Base-by-base conservation (phyloP, 352 stramenopile species). In the Globisporangium takayamanum region DNA sequence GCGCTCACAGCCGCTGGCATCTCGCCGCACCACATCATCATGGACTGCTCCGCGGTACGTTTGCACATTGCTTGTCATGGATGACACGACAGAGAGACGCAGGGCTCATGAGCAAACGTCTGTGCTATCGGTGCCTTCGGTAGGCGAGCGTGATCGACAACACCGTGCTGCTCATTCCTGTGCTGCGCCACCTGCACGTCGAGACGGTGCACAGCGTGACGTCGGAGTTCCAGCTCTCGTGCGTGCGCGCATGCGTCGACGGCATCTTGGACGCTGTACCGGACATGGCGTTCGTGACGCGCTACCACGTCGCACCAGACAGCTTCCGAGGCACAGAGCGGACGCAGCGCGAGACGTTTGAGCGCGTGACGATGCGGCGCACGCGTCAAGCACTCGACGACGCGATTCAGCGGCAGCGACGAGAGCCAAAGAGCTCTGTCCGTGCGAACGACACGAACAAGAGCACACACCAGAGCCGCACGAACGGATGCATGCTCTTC, bases 11-110 rank as follows among this genome's bases (percentile, higher is more conserved):
- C 69, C 18, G 59, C 63, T n/a, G 76, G 79, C 44, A 73, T 89
- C 48, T 85, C 79, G 4, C 75, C 74, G 14, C 77, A 89, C 53
- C 76, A 87, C 55, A 82, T 87, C 52, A 55, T 86, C 67, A 87
- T 87, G 76, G 72, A 84, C 64, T 89, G 79, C 74, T 78, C 72
- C 0, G 68, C 70, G 30, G 76, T 88, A 62, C 65, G 69, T 36
- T 22, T 18, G n/a, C 2, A 5, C 22, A 22, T 47, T 67, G 18
- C 15, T 15, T n/a, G 39, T 22, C 15, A 10, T 18, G 14, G 41
- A 20, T 18, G 41, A 46, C 1, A 18, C 28, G 18, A 6, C 14
- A n/a, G 18, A 46, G 41, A 18, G 41, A 18, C 6, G 3, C 6
- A n/a, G 18, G 6, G 12, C 16, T 44, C 39, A 14, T 5, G 12